Evolutionary conservation across 176 grass and related monocot genomes (phyloP), one percentile per base, ranked within the genome.

Genomic region (Eragrostis curvula): DNA sequence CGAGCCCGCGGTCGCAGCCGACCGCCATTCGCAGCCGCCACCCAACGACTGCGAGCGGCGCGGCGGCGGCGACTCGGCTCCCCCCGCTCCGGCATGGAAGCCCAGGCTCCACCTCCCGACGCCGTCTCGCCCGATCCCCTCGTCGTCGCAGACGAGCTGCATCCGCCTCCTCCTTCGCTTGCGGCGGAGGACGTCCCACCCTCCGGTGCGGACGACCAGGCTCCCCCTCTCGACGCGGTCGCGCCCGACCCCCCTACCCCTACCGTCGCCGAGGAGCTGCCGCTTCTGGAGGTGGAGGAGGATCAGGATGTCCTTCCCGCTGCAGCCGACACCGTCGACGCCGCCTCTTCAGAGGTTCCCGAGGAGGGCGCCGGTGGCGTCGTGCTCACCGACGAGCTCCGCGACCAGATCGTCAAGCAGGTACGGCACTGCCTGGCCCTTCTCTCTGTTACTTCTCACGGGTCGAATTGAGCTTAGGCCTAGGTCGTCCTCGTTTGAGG

Each of bases 341-440:
- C 44, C 27, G 47, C 28, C 45, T 79, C 74, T 3, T 3, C 40
- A 16, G 66, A 50, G 42, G 18, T 15, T 15, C 24, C 42, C 13
- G 69, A 77, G 20, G 75, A 47, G 57, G 55, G 32, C 24, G n/a
- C 32, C 32, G 62, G 68, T 56, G 75, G 32, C 27, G 81, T 71
- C 49, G 79, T 44, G 67, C 84, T 95, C 72, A 89, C 96, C 5
- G 84, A 91, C 55, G 96, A 98, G 74, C 96, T 95, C 45, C 72
- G 88, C n/a, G 85, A 87, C 73, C 36, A 78, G 84, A 91, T 98
- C 62, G 92, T 95, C 51, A 90, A 90, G 69, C 96, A 95, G 92
- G 96, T 89, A 47, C 53, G 5, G 61, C n/a, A 13, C 45, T 42
- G 32, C 5, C 23, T 7, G 9, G 6, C 47, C 30, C 20, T 78